A percentile compares a stretch with the other conserved stretches of the same genome.
phyloP scores from a whole-genome alignment of 129 eudicot genomes.

The sunflower (Helianthus annuus) region DNA sequence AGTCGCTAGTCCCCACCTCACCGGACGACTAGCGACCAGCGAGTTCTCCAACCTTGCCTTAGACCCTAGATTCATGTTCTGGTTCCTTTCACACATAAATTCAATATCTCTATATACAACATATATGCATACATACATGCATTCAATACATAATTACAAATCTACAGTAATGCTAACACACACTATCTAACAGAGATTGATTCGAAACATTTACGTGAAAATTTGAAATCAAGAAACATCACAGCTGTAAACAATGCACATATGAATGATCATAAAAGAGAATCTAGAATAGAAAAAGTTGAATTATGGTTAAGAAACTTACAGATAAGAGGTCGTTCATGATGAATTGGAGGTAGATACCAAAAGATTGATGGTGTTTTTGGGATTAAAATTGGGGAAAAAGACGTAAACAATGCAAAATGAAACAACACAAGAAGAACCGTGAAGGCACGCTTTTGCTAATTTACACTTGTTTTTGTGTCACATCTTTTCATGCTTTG shows the following conservation, averaged over 20 bases:
- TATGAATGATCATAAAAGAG: neutral
- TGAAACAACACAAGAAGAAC: constrained; percentile 28
- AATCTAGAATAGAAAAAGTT: neutral
- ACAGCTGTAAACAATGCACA: constrained; percentile 7
- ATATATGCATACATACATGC: constrained; percentile 3
- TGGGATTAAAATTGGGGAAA: neutral
- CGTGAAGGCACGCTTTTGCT: constrained; percentile 37
- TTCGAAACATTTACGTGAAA: constrained; percentile 8
- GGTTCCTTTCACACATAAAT: constrained; percentile 9
- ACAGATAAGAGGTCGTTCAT: constrained; percentile 46
- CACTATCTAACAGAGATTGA: neutral
- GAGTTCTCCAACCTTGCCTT: no score
- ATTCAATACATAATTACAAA: constrained; percentile 18
- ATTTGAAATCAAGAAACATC: neutral
- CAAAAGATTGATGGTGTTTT: neutral
- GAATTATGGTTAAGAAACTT: constrained; percentile 21
- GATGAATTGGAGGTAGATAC: constrained; percentile 6
- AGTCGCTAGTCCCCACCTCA: no score
- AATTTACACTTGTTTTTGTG: neutral
- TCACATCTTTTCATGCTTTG: neutral
- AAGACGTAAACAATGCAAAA: constrained; percentile 29
- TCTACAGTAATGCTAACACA: constrained; percentile 2
- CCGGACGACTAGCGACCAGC: no score
- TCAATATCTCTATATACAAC: neutral
- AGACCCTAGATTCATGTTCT: neutral